phyloP scores from a whole-genome alignment of 2,329 filamentous ascomycete genomes.

The Fusarium agapanthi region DNA sequence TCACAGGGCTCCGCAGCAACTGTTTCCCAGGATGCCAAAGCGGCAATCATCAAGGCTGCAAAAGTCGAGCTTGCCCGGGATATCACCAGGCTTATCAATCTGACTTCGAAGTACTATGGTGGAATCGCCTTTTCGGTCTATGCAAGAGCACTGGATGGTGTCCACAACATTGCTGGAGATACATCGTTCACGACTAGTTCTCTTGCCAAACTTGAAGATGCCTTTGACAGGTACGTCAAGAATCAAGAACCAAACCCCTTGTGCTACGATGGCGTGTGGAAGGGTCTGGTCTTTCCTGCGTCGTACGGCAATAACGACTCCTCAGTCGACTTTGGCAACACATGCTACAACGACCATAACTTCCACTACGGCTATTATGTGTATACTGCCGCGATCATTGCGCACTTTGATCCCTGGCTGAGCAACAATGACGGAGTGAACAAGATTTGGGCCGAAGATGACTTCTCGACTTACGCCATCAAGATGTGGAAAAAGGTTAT shows the following conservation, averaged over 20 bases:
- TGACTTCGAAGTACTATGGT: not conserved
- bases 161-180: not conserved
- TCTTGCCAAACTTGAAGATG: not conserved
- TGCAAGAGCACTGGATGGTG: not conserved
- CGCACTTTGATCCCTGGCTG: not conserved
- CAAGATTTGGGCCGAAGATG: not conserved
- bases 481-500: not conserved
- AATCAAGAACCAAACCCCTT: not conserved
- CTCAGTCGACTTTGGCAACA: not conserved
- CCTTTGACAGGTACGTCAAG: not conserved
- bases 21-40: not conserved
- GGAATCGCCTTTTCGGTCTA: not conserved
- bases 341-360: not conserved
- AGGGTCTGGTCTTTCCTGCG: not conserved
- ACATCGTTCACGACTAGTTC: rapidly evolving
- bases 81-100: not conserved
- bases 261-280: not conserved
- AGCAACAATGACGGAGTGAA: not conserved
- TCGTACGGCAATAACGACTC: not conserved
- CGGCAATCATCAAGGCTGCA: not conserved
- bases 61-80: not conserved
- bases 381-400: not conserved
- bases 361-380: not conserved
- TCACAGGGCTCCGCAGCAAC: too few species aligned
- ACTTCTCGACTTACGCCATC: not conserved